These are phyloP conservation scores for Bolboschoenoplectus hybrid DNA, from an alignment of 202 grass and related monocot species.

Conservation along the genomic window DNA sequence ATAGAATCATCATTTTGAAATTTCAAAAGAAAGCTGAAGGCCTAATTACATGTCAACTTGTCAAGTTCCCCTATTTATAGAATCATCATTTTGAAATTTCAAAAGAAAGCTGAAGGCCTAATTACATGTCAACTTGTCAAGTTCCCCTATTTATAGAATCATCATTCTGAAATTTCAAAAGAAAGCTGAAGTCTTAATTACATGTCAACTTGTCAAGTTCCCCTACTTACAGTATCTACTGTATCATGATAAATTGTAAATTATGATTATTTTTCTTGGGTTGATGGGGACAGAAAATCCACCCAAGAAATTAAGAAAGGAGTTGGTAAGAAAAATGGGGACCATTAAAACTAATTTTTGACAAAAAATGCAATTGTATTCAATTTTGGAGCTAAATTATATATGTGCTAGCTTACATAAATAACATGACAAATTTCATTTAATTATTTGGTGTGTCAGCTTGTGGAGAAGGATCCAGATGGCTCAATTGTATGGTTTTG, in stretches of 20 bases:
- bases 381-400: background rate
- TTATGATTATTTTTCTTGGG: too few species aligned
- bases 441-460: slow-evolving; percentile 42
- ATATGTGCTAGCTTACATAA: background rate
- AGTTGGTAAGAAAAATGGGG: background rate
- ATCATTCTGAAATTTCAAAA: too few species aligned
- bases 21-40: background rate
- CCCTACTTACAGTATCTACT: background rate
- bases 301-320: background rate
- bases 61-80: background rate
- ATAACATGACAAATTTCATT: slow-evolving; percentile 18
- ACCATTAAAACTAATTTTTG: background rate
- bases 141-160: too few species aligned
- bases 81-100: background rate
- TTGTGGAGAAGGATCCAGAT: slow-evolving; percentile 87
- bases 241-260: background rate
- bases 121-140: too few species aligned
- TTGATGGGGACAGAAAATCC: too few species aligned
- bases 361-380: background rate
- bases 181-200: too few species aligned
- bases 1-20: background rate
- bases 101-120: too few species aligned
- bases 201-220: too few species aligned
- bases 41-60: background rate
- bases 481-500: slow-evolving; percentile 81